Evolutionary conservation across 129 eudicot genomes (phyloP), one percentile per base, ranked within the genome.

Genomic region (Artemisia annua): DNA sequence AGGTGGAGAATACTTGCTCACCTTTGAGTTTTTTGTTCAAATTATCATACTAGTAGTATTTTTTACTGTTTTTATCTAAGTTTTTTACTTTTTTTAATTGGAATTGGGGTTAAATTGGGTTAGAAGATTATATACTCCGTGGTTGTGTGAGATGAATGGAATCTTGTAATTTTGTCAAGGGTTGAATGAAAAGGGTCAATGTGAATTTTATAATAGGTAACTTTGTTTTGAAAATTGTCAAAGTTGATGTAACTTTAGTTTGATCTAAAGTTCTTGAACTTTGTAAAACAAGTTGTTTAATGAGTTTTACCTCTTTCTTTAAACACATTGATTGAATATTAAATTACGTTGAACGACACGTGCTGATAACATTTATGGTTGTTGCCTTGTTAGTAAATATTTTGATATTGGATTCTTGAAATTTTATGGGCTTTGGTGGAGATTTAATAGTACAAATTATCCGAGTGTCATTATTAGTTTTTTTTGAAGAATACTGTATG

Each of bases 131-230:
- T 48, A 50, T n/a, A n/a, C n/a, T n/a, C n/a, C n/a, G n/a, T n/a
- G n/a, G 70, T 8, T 48, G 56, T 68, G 75, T 59, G 75, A 48
- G n/a, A n/a, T 30, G 70, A 68, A 60, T 68, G 75, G 55, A 77
- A 19, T 60, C 52, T 60, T 60, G 75, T 77, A 68, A 69, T 60
- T 52, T 79, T 64, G 30, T 72, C n/a, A n/a, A 72, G 78, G 59
- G 70, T 50, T 57, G 78, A 79, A 50, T 66, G 65, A 66, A 49
- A 32, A 48, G 75, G 71, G 75, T 50, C 7, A 67, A 66, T 79
- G 83, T 73, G 75, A 79, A 79, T 78, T 78, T 72, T 79, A 56
- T 58, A 26, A 43, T 58, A 55, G 68, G 70, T 63, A 22, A 22
- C 22, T 7, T 46, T 24, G 43, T 63, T 60, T 49, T 30, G 16